phyloP scores from a whole-genome alignment of 139 green algal genomes.

The Tetradesmus obliquus region DNA sequence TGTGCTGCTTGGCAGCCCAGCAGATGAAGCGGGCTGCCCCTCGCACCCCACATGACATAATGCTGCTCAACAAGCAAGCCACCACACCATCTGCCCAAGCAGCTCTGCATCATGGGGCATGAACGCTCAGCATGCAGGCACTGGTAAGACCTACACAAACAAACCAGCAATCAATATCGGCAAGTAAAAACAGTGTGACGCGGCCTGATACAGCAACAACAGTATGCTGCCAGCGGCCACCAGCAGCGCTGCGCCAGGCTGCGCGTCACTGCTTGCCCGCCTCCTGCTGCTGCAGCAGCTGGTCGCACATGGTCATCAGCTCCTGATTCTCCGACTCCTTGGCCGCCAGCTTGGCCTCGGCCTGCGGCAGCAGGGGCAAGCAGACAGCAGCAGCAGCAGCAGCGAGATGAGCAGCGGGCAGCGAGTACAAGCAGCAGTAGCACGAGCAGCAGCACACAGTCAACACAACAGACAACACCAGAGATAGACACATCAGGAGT shows the following conservation, averaged over 20 bases:
- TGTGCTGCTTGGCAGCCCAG: not conserved
- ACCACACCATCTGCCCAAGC: too few species aligned
- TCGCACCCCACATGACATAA: too few species aligned
- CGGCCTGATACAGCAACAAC: too few species aligned
- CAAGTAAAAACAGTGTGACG: too few species aligned
- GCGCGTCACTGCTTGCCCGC: not conserved
- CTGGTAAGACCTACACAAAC: not conserved
- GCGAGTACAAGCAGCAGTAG: not conserved
- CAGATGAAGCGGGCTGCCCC: too few species aligned
- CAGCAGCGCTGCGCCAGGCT: not conserved
- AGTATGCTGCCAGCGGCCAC: not conserved
- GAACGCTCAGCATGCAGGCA: not conserved
- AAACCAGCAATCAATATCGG: too few species aligned
- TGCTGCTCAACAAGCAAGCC: too few species aligned
- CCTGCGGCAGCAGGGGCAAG: not conserved
- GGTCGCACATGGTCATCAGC: slow-evolving; percentile 48
- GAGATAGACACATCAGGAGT: too few species aligned
- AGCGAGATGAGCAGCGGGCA: not conserved
- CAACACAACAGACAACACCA: not conserved
- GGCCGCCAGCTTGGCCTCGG: slow-evolving; percentile 10
- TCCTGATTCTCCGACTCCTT: slow-evolving; percentile 37
- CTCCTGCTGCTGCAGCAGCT: slow-evolving; percentile 45
- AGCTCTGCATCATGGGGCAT: too few species aligned
- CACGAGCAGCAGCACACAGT: not conserved
- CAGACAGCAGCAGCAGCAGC: not conserved